phyloP scores from a whole-genome alignment of 768 basidiomycete genomes.

The Tricholoma terreum region DNA sequence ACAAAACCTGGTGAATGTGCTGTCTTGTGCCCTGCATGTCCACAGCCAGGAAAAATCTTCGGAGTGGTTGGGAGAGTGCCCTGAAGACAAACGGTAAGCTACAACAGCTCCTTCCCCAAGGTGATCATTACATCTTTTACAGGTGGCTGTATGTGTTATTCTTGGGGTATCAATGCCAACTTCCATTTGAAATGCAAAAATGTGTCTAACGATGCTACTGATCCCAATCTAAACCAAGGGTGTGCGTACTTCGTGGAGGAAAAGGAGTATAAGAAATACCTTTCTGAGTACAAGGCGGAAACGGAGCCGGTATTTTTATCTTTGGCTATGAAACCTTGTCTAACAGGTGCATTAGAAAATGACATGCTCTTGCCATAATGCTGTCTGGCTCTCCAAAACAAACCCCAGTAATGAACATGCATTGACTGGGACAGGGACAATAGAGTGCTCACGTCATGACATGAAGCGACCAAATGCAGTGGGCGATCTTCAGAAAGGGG shows the following conservation, averaged over 20 bases:
- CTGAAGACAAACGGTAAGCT: slow-evolving; percentile 7
- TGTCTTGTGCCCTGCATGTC: slow-evolving; percentile 27
- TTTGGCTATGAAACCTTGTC: not conserved
- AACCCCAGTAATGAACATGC: slow-evolving; percentile 18
- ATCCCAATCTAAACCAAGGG: slow-evolving; percentile 4
- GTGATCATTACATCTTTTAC: not conserved
- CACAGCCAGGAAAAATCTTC: slow-evolving; percentile 21
- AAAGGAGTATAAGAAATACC: slow-evolving; percentile 16
- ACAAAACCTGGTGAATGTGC: slow-evolving; percentile 19
- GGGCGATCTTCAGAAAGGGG: slow-evolving; percentile 30
- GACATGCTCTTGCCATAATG: slow-evolving; percentile 26
- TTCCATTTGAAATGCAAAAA: slow-evolving; percentile 19
- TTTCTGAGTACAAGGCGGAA: slow-evolving; percentile 13
- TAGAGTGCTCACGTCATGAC: slow-evolving; percentile 28
- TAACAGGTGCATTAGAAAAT: slow-evolving; percentile 16
- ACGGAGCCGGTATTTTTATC: slow-evolving; percentile 15
- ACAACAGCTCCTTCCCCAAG: not conserved
- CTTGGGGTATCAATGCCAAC: slow-evolving; percentile 18
- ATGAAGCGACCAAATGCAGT: slow-evolving; percentile 23
- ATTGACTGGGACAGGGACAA: slow-evolving; percentile 24
- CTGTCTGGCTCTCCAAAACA: slow-evolving; percentile 19
- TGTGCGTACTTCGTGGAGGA: slow-evolving; percentile 10
- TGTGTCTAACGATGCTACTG: slow-evolving; percentile 11
- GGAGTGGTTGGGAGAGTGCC: slow-evolving; percentile 16
- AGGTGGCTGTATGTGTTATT: slow-evolving; percentile 4